phyloP scores from a whole-genome alignment of 257 asterid species.

The Ballota nigra region DNA sequence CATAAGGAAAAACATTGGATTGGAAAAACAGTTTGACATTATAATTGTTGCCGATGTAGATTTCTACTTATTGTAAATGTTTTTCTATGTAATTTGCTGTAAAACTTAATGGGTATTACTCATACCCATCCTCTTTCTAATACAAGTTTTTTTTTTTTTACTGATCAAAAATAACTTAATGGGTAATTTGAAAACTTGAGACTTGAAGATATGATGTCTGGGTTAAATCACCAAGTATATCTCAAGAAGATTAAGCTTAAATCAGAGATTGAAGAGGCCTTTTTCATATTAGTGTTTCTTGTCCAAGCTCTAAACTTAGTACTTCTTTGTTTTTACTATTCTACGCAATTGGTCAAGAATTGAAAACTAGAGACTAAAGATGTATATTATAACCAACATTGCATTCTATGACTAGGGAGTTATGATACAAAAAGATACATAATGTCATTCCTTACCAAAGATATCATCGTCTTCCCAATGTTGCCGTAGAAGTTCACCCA shows the following conservation, averaged over 20 bases:
- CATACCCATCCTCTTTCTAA: too few species aligned
- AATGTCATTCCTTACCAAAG: conserved; percentile 60
- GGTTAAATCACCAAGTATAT: background rate
- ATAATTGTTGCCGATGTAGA: too few species aligned
- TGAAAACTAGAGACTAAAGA: too few species aligned
- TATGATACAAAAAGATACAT: background rate
- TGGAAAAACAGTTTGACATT: too few species aligned
- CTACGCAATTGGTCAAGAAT: background rate
- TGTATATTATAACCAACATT: background rate
- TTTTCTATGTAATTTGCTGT: too few species aligned
- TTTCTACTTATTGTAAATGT: background rate
- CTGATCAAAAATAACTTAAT: too few species aligned
- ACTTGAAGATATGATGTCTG: background rate
- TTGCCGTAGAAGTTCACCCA: conserved; percentile 90
- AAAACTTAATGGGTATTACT: too few species aligned
- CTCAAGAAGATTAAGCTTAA: background rate
- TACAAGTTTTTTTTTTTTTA: too few species aligned
- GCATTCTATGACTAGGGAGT: background rate
- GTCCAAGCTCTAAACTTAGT: background rate
- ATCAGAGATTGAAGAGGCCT: background rate
- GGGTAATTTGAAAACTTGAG: background rate
- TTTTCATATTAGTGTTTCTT: background rate
- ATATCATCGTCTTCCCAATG: conserved; percentile 86
- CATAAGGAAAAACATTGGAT: too few species aligned
- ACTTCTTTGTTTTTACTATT: background rate